Evolutionary conservation across 2,329 filamentous ascomycete genomes (phyloP).

Genomic region (Colletotrichum tofieldiae): DNA sequence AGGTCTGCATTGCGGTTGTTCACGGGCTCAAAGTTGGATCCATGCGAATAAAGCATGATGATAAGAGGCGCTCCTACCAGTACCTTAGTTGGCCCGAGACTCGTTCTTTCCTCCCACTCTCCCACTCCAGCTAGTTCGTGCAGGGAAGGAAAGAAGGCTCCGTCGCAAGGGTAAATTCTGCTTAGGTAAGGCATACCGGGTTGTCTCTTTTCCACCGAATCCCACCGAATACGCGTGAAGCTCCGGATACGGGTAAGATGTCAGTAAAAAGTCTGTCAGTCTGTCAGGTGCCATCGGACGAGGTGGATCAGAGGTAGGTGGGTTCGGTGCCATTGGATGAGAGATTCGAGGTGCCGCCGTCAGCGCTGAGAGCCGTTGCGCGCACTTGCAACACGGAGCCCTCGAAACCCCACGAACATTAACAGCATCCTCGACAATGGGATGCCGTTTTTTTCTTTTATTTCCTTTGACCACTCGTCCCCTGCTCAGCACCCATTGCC

Average conservation of each 20-base stretch:
- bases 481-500: neutral
- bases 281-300: conserved; percentile 18
- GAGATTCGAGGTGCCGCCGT: neutral
- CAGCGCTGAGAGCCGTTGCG: neutral
- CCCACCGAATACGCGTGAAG: conserved; percentile 14
- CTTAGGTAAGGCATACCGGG: conserved; percentile 6
- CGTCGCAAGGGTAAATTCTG: neutral
- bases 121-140: conserved; percentile 8
- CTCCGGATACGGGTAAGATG: neutral
- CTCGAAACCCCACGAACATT: neutral
- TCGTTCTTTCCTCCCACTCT: conserved; percentile 1
- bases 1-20: conserved; percentile 3
- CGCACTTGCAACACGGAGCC: neutral
- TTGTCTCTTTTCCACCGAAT: neutral
- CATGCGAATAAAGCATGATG: conserved; percentile 10
- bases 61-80: conserved; percentile 29
- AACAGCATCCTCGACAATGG: neutral
- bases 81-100: neutral
- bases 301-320: conserved; percentile 3
- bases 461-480: neutral
- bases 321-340: neutral
- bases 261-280: conserved; percentile 8
- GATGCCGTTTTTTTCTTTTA: neutral
- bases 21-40: conserved; percentile 6
- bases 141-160: conserved; percentile 1